Evolutionary conservation across 441 rosid genomes (phyloP).

Genomic region (Raphanus hybrid): DNA sequence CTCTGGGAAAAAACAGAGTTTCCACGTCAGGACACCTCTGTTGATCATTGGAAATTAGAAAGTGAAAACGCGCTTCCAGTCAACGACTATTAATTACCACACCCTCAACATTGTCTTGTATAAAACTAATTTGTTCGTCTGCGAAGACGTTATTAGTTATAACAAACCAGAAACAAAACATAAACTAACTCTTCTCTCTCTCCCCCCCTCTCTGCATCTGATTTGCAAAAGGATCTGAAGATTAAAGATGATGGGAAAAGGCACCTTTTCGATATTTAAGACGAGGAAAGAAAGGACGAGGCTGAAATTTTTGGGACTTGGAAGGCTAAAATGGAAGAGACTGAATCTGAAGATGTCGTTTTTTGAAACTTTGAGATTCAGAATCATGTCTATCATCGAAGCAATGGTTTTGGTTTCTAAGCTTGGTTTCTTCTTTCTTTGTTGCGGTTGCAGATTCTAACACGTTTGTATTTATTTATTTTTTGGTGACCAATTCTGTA

Average conservation of each 20-base stretch:
- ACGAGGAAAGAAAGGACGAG: slow-evolving; percentile 39
- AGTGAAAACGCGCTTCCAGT: slow-evolving; percentile 31
- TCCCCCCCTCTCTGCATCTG: background rate
- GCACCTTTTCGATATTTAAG: slow-evolving; percentile 28
- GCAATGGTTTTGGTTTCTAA: slow-evolving; percentile 41
- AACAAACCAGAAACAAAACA: slow-evolving; percentile 14
- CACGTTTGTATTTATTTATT: background rate
- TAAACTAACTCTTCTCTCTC: background rate
- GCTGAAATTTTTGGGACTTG: slow-evolving; percentile 34
- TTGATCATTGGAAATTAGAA: slow-evolving; percentile 26
- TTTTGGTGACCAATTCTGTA: slow-evolving; percentile 7
- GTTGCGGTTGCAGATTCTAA: slow-evolving; percentile 42
- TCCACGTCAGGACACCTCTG: slow-evolving; percentile 39
- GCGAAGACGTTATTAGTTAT: background rate
- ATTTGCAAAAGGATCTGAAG: background rate
- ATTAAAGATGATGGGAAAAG: slow-evolving; percentile 19
- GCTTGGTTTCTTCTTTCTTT: slow-evolving; percentile 42
- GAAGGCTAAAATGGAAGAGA: slow-evolving; percentile 41
- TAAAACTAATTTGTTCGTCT: background rate
- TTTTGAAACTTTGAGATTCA: slow-evolving; percentile 30
- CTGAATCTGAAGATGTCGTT: slow-evolving; percentile 41
- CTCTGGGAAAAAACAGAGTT: slow-evolving; percentile 25
- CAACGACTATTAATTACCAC: background rate
- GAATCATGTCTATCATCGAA: slow-evolving; percentile 40
- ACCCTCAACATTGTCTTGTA: background rate